phyloP scores from a whole-genome alignment of 2,329 filamentous ascomycete species.

The Trichoderma sp. region DNA sequence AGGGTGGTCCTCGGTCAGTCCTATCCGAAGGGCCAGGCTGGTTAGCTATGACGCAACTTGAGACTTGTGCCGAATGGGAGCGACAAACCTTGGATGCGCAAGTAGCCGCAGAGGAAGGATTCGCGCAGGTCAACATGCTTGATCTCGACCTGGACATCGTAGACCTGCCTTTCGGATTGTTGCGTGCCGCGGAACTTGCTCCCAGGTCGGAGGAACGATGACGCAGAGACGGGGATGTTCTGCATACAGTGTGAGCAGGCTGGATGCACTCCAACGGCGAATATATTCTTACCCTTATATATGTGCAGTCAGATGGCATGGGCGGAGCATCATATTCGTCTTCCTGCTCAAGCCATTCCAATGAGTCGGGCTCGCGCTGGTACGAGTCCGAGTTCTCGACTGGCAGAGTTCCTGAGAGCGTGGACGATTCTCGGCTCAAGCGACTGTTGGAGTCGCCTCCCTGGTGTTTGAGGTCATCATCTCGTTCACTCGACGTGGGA shows the following conservation, averaged over 20 bases:
- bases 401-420: conserved; percentile 27
- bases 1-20: conserved; percentile 91
- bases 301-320: conserved; percentile 47
- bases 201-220: conserved; percentile 82
- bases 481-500: conserved; percentile 40
- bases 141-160: conserved; percentile 95
- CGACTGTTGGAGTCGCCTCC: conserved; percentile 34
- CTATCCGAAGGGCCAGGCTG: conserved; percentile 49
- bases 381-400: conserved; percentile 31
- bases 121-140: conserved; percentile 95
- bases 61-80: background rate
- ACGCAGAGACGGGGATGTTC: conserved; percentile 78
- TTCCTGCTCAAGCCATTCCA: conserved; percentile 36
- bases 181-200: conserved; percentile 91
- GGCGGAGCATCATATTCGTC: conserved; percentile 42
- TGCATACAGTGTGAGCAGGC: conserved; percentile 40
- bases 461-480: conserved; percentile 36
- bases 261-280: background rate
- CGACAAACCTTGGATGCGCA: conserved; percentile 83
- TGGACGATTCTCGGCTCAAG: conserved; percentile 34
- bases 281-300: conserved; percentile 41
- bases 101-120: conserved; percentile 91
- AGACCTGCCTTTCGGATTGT: conserved; percentile 88
- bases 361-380: conserved; percentile 34
- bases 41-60: conserved; percentile 29